Evolutionary conservation across 2,329 filamentous ascomycete species (phyloP).

Genomic region (Phoma sp.): DNA sequence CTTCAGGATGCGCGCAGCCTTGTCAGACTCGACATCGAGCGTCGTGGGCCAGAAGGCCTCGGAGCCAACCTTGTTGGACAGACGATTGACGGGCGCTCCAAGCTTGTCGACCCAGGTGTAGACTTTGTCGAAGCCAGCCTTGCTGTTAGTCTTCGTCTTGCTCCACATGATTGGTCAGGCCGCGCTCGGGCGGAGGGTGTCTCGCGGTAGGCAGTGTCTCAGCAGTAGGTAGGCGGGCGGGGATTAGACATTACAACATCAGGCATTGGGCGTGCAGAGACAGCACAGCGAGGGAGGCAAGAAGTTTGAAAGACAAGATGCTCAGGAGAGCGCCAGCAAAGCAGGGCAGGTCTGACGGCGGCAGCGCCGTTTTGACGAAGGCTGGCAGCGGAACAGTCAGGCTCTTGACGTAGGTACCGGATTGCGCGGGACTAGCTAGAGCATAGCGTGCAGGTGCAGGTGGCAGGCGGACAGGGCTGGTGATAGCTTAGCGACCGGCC

Average conservation of each 20-base stretch:
- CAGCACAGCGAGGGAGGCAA: constrained; percentile 1
- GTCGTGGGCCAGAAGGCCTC: constrained; percentile 87
- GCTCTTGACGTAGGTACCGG: constrained; percentile 4
- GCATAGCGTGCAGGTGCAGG: constrained; percentile 16
- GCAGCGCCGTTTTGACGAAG: constrained; percentile 31
- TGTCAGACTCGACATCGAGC: constrained; percentile 88
- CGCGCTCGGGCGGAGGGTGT: constrained; percentile 10
- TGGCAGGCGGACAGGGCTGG: constrained; percentile 27
- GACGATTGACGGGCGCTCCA: constrained; percentile 76
- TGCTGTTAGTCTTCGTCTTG: constrained; percentile 44
- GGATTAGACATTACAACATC: constrained; percentile 31
- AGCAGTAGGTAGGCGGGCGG: constrained; percentile 18
- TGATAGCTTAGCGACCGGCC: constrained; percentile 4
- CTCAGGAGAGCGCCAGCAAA: constrained; percentile 5
- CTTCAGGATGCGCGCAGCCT: constrained; percentile 85
- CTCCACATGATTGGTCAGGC: constrained; percentile 36
- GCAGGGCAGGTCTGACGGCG: constrained; percentile 26
- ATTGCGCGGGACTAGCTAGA: constrained; percentile 7
- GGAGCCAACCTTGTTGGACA: constrained; percentile 80
- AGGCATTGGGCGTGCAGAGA: constrained; percentile 14
- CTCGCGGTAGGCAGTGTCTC: constrained; percentile 26
- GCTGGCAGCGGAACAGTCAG: constrained; percentile 6
- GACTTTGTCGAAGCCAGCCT: constrained; percentile 70
- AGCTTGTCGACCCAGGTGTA: constrained; percentile 72
- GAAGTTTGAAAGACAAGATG: constrained; percentile 9